Conservation (phyloP, 163 green algal species). For the Scenedesmus sp. region DNA sequence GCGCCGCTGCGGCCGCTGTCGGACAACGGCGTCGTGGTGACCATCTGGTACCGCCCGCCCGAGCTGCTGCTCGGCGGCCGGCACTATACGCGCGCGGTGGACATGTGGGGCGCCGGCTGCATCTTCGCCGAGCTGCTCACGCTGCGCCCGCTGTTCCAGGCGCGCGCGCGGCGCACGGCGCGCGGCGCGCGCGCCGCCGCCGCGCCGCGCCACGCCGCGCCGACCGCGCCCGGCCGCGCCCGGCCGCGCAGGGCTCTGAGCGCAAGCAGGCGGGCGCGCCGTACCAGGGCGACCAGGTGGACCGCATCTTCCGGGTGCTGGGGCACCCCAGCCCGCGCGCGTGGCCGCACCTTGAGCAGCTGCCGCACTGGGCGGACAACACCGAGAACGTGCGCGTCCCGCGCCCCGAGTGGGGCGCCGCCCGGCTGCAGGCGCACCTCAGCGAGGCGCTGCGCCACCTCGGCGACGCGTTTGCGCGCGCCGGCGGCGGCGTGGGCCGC, state of each 20-base stretch:
- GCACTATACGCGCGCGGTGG: conserved; percentile 90
- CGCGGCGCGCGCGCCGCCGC: neutral
- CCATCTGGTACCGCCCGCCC: conserved; percentile 87
- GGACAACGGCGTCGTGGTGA: conserved; percentile 88
- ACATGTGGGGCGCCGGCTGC: conserved; percentile 96
- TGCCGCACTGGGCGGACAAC: conserved; percentile 73
- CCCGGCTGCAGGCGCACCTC: conserved; percentile 33
- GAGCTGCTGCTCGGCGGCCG: conserved; percentile 91
- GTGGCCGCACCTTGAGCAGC: conserved; percentile 65
- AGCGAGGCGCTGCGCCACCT: conserved; percentile 12
- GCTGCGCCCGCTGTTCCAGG: conserved; percentile 93
- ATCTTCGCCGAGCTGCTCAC: conserved; percentile 96
- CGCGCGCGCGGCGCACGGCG: conserved; percentile 64
- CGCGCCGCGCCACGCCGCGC: neutral
- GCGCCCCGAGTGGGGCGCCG: conserved; percentile 25
- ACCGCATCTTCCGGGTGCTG: conserved; percentile 74
- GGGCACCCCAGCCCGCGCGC: conserved; percentile 60
- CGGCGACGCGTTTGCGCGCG: conserved; percentile 14
- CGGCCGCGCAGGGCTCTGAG: conserved; percentile 65
- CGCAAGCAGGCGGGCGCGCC: conserved; percentile 67
- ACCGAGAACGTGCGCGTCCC: conserved; percentile 48
- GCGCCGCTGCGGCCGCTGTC: conserved; percentile 70
- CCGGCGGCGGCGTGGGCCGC: neutral
- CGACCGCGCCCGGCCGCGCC: neutral
- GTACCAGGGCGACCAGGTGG: conserved; percentile 79